Percentiles rank a stretch among this genome's conserved stretches.
phyloP scores from a whole-genome alignment of 2,329 filamentous ascomycete species.

The Cercospora zeae-maydis region DNA sequence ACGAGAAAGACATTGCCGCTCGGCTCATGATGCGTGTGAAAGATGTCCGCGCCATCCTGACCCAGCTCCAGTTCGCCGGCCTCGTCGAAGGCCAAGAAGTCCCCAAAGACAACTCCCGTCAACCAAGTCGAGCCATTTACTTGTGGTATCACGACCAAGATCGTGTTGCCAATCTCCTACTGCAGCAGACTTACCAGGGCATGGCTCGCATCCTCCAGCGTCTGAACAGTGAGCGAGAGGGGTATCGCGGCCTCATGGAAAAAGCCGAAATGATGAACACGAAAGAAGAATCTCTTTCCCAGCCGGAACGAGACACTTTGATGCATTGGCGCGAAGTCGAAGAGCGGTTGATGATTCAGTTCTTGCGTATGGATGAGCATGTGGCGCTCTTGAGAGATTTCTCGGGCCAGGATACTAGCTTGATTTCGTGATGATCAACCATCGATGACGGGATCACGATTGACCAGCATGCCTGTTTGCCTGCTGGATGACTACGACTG shows the following conservation, averaged over 20 bases:
- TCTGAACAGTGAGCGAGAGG: conserved; percentile 69
- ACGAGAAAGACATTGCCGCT: conserved; percentile 82
- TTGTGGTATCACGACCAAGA: conserved; percentile 87
- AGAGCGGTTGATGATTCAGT: conserved; percentile 71
- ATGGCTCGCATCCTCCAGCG: conserved; percentile 84
- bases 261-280: conserved; percentile 85
- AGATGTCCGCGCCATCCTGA: conserved; percentile 79
- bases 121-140: conserved; percentile 80
- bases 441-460: not conserved
- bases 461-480: not conserved
- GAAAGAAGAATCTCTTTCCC: conserved; percentile 71
- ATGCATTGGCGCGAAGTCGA: conserved; percentile 60
- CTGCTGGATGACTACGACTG: not conserved
- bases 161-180: conserved; percentile 63
- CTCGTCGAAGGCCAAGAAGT: conserved; percentile 92
- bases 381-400: conserved; percentile 66
- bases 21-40: conserved; percentile 79
- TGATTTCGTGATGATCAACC: conserved; percentile 19
- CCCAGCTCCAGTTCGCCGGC: conserved; percentile 79
- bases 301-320: conserved; percentile 67
- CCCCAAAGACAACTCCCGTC: conserved; percentile 77
- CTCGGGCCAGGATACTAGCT: conserved; percentile 28
- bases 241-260: conserved; percentile 67
- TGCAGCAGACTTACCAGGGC: conserved; percentile 82
- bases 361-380: conserved; percentile 77